Conservation (phyloP, 352 stramenopile species). For the Pythium myriotylum region DNA sequence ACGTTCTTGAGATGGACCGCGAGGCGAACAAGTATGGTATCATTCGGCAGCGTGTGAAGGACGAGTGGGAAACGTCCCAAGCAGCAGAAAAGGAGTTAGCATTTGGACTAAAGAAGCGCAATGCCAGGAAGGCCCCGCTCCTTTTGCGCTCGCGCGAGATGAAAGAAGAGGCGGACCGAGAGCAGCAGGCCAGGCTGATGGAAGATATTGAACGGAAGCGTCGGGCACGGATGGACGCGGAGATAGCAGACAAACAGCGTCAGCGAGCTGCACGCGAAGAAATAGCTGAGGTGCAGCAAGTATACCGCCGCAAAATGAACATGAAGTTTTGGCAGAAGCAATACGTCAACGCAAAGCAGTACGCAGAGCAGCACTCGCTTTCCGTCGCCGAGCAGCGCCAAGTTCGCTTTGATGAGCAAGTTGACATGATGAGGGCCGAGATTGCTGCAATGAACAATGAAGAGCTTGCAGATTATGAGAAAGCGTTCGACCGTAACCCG, state of each 20-base stretch:
- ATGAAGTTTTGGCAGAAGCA: conserved; percentile 78
- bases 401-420: conserved; percentile 31
- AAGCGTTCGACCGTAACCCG: conserved; percentile 25
- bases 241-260: conserved; percentile 42
- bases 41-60: conserved; percentile 42
- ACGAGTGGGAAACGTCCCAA: conserved; percentile 44
- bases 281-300: conserved; percentile 28
- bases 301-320: conserved; percentile 52
- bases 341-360: conserved; percentile 46
- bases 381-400: conserved; percentile 18
- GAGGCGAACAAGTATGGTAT: conserved; percentile 58
- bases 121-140: conserved; percentile 55
- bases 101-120: conserved; percentile 63
- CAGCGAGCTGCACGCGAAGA: conserved; percentile 21
- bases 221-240: conserved; percentile 37
- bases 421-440: conserved; percentile 41
- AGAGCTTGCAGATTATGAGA: conserved; percentile 31
- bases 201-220: conserved; percentile 56
- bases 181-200: conserved; percentile 31
- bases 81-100: conserved; percentile 42
- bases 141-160: conserved; percentile 50
- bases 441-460: conserved; percentile 36
- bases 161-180: conserved; percentile 52
- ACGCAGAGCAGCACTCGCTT: conserved; percentile 47
- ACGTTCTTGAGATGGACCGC: conserved; percentile 64